Percentiles rank a stretch among this genome's conserved stretches.
Evolutionary conservation across 2,329 filamentous ascomycete species (phyloP).

Genomic region (Tolypocladium paradoxum): DNA sequence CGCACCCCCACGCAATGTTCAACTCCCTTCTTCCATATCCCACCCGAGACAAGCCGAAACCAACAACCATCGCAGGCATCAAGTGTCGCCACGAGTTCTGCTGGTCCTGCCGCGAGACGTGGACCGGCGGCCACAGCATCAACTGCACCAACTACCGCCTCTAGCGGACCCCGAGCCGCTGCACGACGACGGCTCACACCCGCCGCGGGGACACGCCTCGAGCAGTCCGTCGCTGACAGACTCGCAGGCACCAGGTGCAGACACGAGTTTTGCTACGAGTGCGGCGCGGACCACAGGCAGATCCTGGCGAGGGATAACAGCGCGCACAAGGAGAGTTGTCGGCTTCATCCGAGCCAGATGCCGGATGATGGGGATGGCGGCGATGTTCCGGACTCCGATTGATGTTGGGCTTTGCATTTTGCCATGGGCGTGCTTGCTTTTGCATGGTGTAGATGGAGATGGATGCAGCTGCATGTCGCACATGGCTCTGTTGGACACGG

Average conservation of each 20-base stretch:
- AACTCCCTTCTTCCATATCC: no score
- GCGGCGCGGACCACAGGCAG: neutral
- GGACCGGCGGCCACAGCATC: slow-evolving; percentile 8
- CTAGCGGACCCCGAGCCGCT: neutral
- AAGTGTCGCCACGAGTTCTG: slow-evolving; percentile 24
- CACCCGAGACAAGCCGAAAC: neutral
- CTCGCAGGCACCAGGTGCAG: neutral
- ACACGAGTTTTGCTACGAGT: neutral
- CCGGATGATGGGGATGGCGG: neutral
- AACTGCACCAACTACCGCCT: neutral
- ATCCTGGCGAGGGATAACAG: neutral
- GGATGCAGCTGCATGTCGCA: neutral
- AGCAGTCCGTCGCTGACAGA: neutral
- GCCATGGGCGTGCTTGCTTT: no score
- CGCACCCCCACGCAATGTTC: no score
- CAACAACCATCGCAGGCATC: slow-evolving; percentile 14
- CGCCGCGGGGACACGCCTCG: neutral
- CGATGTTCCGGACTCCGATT: no score
- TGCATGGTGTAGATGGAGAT: neutral
- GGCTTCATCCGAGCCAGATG: neutral
- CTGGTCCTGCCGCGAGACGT: slow-evolving; percentile 18
- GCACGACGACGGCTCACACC: no score
- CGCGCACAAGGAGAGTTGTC: neutral
- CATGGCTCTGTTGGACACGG: neutral
- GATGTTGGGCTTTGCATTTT: no score